phyloP scores from a whole-genome alignment of 345 rosid genomes.

The Gossypium turneri region DNA sequence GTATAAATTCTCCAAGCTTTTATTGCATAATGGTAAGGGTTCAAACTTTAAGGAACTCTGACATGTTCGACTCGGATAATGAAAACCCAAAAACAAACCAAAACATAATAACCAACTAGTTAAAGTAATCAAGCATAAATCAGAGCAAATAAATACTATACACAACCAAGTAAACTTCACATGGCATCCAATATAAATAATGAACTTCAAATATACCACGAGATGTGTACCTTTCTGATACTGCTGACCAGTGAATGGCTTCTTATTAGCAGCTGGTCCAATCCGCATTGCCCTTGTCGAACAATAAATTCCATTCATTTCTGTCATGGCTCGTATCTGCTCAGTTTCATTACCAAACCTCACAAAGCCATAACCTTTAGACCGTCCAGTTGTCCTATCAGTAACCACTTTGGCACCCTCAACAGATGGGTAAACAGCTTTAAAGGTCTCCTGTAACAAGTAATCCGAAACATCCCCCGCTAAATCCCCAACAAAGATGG shows the following conservation, averaged over 20 bases:
- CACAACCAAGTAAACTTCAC: conserved; percentile 10
- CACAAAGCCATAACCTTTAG: conserved; percentile 97
- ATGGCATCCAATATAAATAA: conserved; percentile 6
- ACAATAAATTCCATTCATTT: conserved; percentile 85
- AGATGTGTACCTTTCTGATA: conserved; percentile 17
- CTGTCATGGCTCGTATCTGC: conserved; percentile 80
- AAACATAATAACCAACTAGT: conserved; percentile 29
- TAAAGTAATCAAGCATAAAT: conserved; percentile 10
- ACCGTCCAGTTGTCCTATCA: conserved; percentile 82
- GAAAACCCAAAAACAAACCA: not conserved
- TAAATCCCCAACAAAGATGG: conserved; percentile 88
- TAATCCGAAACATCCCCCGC: conserved; percentile 92
- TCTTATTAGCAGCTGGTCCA: conserved; percentile 6
- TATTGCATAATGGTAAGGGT: conserved; percentile 38
- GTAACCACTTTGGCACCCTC: conserved; percentile 90
- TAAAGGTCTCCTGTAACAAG: conserved; percentile 70
- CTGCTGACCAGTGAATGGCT: conserved; percentile 1
- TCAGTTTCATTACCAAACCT: conserved; percentile 81
- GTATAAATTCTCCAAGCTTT: conserved; percentile 35
- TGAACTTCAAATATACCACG: not conserved
- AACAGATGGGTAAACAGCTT: conserved; percentile 53
- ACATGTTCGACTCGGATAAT: conserved; percentile 18
- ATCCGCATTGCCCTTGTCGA: conserved; percentile 54
- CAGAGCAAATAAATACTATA: not conserved
- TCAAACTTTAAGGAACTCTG: conserved; percentile 21